Evolutionary conservation across 208 protist species (phyloP).

Genomic region (Leishmania guyanensis): DNA sequence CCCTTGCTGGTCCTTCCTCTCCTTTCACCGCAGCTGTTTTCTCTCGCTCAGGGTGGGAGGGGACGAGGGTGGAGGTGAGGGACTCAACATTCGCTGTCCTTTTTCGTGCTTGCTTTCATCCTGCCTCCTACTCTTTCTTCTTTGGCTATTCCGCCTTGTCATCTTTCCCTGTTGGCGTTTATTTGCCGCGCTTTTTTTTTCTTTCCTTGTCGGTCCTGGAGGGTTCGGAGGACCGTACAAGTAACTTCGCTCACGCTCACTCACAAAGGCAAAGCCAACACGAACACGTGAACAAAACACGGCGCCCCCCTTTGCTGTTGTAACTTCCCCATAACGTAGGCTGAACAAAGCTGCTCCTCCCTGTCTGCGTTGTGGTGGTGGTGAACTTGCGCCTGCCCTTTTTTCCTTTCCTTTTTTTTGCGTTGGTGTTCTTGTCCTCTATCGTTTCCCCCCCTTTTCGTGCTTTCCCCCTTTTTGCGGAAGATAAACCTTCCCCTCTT

Average conservation of each 20-base stretch:
- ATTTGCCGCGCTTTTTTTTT: background rate
- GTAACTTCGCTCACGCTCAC: background rate
- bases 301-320: background rate
- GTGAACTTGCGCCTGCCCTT: background rate
- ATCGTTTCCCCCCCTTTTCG: background rate
- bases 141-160: background rate
- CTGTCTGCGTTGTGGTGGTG: background rate
- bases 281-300: background rate
- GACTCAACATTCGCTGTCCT: too few relatives aligned
- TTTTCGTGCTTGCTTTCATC: background rate
- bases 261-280: background rate
- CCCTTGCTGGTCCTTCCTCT: too few relatives aligned
- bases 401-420: background rate
- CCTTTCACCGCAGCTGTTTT: too few relatives aligned
- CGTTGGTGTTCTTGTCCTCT: background rate
- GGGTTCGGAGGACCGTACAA: background rate
- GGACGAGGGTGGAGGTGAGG: too few relatives aligned
- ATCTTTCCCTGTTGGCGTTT: background rate
- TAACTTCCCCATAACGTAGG: background rate
- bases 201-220: background rate
- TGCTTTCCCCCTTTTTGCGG: background rate
- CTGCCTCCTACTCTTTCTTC: background rate
- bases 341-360: background rate
- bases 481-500: background rate
- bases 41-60: too few relatives aligned